Base-by-base conservation (phyloP, 202 grass and related monocot genomes). In the Bolboschoenoplectus hybrid region DNA sequence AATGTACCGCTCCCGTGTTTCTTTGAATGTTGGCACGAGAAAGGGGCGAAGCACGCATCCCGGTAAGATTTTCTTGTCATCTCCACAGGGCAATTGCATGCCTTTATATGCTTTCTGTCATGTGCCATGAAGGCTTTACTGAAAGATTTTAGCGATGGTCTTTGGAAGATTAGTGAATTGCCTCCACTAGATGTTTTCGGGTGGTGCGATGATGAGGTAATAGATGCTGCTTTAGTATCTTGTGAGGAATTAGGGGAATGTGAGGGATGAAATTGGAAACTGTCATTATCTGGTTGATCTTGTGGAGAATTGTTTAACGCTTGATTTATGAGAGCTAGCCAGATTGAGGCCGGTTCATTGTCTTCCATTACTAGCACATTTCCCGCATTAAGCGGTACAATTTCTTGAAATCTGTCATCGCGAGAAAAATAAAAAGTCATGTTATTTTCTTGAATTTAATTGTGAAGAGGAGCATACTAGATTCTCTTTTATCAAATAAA, bases 291-390 rank as follows among this genome's bases (percentile, higher is more conserved):
- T 52, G 78, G 84, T 84, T 70, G 64, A 10, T 91, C 84, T 50
- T 76, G 78, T 35, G 89, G 74, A 40, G 76, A 82, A 9, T 56
- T 82, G 73, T 98, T 98, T 65, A 98, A 85, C 0, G 76, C 92
- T 82, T 89, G 82, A 58, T 96, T 92, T 88, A 98, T 92, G 63
- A 98, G 87, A 83, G 91, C 90, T 45, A 98, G 91, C 96, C 96
- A 98, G 86, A 91, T 96, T 83, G 91, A 78, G 81, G 96, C 93
- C 81, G 96, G 96, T 85, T 98, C 96, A 0, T 89, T 92, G 82
- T 96, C 93, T 95, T 98, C 96, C 17, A 98, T 90, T 76, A 96
- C 96, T 84, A 98, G 92, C 74, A 98, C 96, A 90, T 98, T 98
- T 73, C 96, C 96, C 0, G 96, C 96, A 91, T 98, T 98, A 77